These are phyloP conservation scores for Zasmidium angulare DNA, from an alignment of 2,329 filamentous ascomycete genomes.

Conservation along the genomic window DNA sequence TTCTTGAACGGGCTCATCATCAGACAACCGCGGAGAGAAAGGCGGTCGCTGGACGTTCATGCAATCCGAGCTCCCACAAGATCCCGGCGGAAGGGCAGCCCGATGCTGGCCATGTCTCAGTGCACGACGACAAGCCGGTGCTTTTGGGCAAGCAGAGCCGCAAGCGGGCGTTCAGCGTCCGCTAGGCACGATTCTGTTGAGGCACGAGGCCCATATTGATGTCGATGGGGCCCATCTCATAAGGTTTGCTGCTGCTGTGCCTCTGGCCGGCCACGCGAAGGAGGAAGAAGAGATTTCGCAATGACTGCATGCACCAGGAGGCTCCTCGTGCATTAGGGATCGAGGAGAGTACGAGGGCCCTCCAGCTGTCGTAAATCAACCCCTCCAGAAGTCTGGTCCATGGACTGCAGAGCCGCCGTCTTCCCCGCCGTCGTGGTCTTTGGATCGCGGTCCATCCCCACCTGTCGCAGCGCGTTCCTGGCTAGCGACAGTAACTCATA, in stretches of 20 bases:
- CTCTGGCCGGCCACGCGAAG: background rate
- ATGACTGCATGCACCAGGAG: background rate
- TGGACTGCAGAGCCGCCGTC: background rate
- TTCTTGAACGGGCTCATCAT: background rate
- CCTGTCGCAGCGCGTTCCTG: background rate
- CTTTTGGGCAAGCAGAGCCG: constrained; percentile 1
- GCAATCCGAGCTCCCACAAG: background rate
- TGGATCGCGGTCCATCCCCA: background rate
- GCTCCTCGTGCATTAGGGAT: background rate
- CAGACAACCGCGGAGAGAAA: background rate
- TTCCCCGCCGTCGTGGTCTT: background rate
- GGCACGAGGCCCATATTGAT: background rate
- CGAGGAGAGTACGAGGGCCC: background rate
- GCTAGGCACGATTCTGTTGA: background rate
- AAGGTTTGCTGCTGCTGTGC: background rate
- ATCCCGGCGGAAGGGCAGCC: background rate
- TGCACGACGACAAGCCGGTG: background rate
- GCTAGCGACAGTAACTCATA: too few species aligned
- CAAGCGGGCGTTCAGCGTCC: background rate
- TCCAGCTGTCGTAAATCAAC: background rate
- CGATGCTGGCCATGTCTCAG: background rate
- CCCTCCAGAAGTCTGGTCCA: background rate
- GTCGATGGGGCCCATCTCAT: background rate
- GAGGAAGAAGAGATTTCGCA: background rate
- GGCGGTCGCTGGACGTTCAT: too few species aligned